A percentile compares a stretch with the other conserved stretches of the same genome.
Evolutionary conservation across 768 basidiomycete species (phyloP).

Genomic region (Chalciporus piperatus): DNA sequence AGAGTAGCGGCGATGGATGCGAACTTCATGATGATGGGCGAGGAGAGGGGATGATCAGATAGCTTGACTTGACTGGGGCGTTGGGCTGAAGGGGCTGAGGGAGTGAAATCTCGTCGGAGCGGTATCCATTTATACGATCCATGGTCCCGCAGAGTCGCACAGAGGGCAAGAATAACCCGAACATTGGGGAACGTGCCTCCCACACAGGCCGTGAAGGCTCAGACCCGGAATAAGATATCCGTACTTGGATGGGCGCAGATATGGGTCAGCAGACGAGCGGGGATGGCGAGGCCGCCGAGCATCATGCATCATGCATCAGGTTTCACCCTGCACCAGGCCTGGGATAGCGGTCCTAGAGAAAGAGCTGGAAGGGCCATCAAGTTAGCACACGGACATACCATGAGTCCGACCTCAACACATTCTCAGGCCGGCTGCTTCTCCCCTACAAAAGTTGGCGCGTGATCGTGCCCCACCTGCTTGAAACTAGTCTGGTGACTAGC

Average conservation of each 20-base stretch:
- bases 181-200: neutral
- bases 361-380: neutral
- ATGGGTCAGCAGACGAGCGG: conserved; percentile 5
- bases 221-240: neutral
- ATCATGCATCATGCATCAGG: no score
- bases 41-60: no score
- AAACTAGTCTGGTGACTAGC: no score
- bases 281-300: neutral
- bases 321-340: no score
- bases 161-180: neutral
- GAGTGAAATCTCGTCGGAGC: neutral
- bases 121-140: conserved; percentile 15
- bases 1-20: conserved; percentile 3
- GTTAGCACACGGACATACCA: neutral
- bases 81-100: neutral
- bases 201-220: neutral
- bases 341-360: neutral
- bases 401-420: neutral
- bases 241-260: neutral
- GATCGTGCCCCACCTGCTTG: neutral
- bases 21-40: conserved; percentile 24
- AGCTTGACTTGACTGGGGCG: neutral
- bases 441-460: neutral
- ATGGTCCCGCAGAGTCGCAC: neutral
- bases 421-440: conserved; percentile 6